phyloP scores from a whole-genome alignment of 1,284 basidiomycete species.

The Fomitopsis palustris region DNA sequence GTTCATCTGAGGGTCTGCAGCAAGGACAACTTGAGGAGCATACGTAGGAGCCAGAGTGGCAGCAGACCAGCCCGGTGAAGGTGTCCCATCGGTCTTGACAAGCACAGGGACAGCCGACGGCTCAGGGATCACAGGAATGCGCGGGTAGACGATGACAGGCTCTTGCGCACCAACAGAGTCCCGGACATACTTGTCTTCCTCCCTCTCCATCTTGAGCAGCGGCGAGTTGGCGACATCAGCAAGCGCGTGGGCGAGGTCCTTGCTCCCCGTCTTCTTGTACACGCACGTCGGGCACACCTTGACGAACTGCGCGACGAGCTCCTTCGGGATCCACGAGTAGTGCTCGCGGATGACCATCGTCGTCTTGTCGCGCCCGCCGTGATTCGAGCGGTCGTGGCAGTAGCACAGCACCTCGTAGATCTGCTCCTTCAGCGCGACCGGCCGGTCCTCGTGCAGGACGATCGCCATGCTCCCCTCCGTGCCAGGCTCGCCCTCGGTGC shows the following conservation, averaged over 20 bases:
- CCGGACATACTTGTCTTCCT: neutral
- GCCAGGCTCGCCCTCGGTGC: conserved; percentile 8
- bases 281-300: conserved; percentile 71
- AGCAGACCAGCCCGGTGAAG: neutral
- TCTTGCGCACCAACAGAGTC: neutral
- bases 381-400: conserved; percentile 61
- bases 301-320: conserved; percentile 72
- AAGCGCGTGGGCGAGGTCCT: conserved; percentile 13
- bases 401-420: conserved; percentile 74
- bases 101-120: neutral
- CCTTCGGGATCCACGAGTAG: conserved; percentile 81
- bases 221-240: neutral
- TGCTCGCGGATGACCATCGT: conserved; percentile 53
- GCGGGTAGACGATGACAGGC: neutral
- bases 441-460: conserved; percentile 62
- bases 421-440: conserved; percentile 71
- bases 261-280: conserved; percentile 34
- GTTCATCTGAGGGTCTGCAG: neutral
- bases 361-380: conserved; percentile 78
- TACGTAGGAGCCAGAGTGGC: neutral
- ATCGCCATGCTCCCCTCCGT: conserved; percentile 28
- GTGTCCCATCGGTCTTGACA: neutral
- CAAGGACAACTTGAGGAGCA: neutral
- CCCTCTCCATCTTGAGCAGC: neutral
- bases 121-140: neutral